Evolutionary conservation across 345 rosid species (phyloP), one percentile per base, ranked within the genome.

Genomic region (Rhizophora mangle): DNA sequence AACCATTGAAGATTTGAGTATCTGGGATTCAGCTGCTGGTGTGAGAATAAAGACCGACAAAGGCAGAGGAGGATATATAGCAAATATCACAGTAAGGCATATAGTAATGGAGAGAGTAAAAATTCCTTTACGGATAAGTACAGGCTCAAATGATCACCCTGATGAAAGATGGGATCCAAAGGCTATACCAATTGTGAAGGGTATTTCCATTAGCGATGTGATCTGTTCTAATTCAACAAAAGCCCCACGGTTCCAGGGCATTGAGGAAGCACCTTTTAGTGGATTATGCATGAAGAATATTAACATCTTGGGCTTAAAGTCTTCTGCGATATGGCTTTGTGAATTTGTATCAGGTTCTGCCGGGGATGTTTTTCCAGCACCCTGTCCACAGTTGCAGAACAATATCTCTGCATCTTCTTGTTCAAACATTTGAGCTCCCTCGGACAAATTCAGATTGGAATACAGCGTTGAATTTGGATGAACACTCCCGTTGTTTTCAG

Each of bases 11-110:
- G 88, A 86, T 62, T 67, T 95, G 79, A 91, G 84, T 74, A 79
- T 95, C 15, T 95, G 98, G 97, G 82, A 95, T 75, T 88, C 94
- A 0, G 98, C 97, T 0, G 96, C 98, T 47, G 98, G 99, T 1
- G 78, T 95, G 55, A 91, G 93, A 37, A 86, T 95, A 59, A 95
- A 95, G 77, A 90, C 99, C 1, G 99, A 95, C 77, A 81, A 60
- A 24, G 97, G 98, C 13, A 82, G 99, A 82, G 98, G 99, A 16
- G 98, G 99, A 24, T 90, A 84, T 65, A 86, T 92, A 55, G 81
- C 86, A 8, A 92, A 92, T 63, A 76, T 95, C 46, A 89, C 87
- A 29, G 65, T 92, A 34, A 78, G 55, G 6, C 88, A 92, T 69
- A 69, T 90, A 68, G 74, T 64, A n/a, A 81, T 92, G 79, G 97